Base-by-base conservation (phyloP, 768 basidiomycete species). In the Boletellus emodensis region DNA sequence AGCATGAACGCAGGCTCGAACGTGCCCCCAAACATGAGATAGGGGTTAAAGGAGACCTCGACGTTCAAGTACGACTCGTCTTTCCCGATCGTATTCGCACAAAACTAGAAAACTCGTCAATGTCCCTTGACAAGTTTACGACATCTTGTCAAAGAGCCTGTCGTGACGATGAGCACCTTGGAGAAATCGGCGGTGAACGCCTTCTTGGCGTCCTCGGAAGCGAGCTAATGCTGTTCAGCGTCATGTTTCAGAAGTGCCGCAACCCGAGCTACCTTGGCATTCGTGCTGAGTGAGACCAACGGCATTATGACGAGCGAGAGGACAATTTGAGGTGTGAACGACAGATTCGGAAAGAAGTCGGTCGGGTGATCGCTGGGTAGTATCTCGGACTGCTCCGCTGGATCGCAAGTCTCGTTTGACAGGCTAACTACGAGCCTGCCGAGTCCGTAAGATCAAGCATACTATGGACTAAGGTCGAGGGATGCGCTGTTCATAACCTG, bases 1-100 rank as follows among this genome's bases (percentile, higher is more conserved):
- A 88, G 67, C 44, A 77, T 69, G 66, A 85, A 78, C 4, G 84
- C 81, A 17, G 85, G 85, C 14, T 86, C 84, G 46, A 84, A 78
- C 4, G 78, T 78, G 13, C 85, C 85, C 17, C 56, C 71, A 59
- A 81, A 87, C 3, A 81, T 75, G 52, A 87, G 73, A 33, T 71
- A 73, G 46, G 86, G 81, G 56, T 83, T 81, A 70, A 82, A 74
- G 11, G 64, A 71, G 57, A 82, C 75, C 54, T 75, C 73, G 54
- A 80, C 69, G n/a, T 75, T 71, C 55, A 88, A 80, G 55, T 75
- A 73, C 13, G 51, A 28, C 58, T 83, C 78, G 0, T 82, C 82
- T 61, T 84, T 87, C 1, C 64, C 63, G 53, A 87, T 63, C 9
- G 72, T 72, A 48, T 75, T 61, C 9, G 84, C 82, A 9, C 75